Percentiles rank a stretch among this genome's conserved stretches.
Conservation (phyloP, 176 grass and related monocot species). For the Zea luxurians region DNA sequence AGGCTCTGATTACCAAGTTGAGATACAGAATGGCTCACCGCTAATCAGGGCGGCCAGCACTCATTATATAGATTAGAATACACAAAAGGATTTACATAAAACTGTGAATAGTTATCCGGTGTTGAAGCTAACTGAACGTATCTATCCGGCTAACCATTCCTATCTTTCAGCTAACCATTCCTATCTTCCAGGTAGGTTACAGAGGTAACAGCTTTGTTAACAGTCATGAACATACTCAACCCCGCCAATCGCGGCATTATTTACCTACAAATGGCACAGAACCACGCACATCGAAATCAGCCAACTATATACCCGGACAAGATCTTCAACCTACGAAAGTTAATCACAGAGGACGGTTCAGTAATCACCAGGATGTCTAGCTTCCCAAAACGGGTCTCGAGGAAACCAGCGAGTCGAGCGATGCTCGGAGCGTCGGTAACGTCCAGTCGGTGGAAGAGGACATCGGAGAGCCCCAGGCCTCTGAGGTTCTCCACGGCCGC, state of each 20-base stretch:
- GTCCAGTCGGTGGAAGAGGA: constrained; percentile 57
- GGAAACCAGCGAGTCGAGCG: constrained; percentile 34
- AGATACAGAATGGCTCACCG: too few species aligned
- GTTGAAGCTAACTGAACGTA: too few species aligned
- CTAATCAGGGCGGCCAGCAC: too few species aligned
- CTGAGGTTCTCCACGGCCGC: constrained; percentile 43
- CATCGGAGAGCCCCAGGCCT: not conserved
- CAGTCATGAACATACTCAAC: not conserved
- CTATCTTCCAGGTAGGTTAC: too few species aligned
- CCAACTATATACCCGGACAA: not conserved
- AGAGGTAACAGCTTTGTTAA: too few species aligned
- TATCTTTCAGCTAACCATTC: too few species aligned
- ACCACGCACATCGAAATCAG: not conserved
- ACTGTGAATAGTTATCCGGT: too few species aligned
- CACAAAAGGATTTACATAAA: too few species aligned
- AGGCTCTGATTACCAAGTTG: too few species aligned
- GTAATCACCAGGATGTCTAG: constrained; percentile 33
- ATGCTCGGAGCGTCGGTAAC: constrained; percentile 43
- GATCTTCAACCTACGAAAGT: not conserved
- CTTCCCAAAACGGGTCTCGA: constrained; percentile 34
- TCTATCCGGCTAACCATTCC: too few species aligned
- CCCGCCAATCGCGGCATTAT: constrained; percentile 22
- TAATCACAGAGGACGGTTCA: not conserved
- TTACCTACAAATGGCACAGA: constrained; percentile 18
- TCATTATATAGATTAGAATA: too few species aligned